Conservation (phyloP, 2,329 filamentous ascomycete genomes). For the Colletotrichum phormii region DNA sequence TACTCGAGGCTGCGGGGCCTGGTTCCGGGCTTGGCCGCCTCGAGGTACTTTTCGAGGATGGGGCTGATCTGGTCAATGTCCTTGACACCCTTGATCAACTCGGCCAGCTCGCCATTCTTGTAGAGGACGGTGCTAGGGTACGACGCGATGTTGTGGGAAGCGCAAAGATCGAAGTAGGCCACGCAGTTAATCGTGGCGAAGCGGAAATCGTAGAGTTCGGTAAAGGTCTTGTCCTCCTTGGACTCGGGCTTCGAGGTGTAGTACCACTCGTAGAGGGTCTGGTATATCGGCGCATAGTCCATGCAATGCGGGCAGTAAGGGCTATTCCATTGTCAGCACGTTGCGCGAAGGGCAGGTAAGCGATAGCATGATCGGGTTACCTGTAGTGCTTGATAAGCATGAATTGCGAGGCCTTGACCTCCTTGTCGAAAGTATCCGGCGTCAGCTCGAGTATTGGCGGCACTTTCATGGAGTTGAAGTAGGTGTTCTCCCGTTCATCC, state of each 20-base stretch:
- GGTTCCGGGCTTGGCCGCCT: conserved; percentile 83
- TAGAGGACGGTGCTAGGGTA: conserved; percentile 86
- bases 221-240: conserved; percentile 72
- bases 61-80: conserved; percentile 73
- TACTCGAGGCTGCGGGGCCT: conserved; percentile 76
- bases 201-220: conserved; percentile 87
- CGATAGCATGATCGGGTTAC: conserved; percentile 53
- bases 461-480: conserved; percentile 75
- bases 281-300: conserved; percentile 84
- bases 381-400: conserved; percentile 75
- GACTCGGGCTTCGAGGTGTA: conserved; percentile 80
- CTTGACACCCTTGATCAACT: conserved; percentile 74
- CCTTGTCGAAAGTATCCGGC: conserved; percentile 66
- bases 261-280: conserved; percentile 96
- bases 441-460: conserved; percentile 73
- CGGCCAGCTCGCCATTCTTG: conserved; percentile 78
- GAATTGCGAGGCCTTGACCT: conserved; percentile 65
- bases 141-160: conserved; percentile 71
- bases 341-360: conserved; percentile 5
- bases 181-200: conserved; percentile 90
- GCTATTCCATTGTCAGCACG: conserved; percentile 47
- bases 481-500: conserved; percentile 56
- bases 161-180: conserved; percentile 83
- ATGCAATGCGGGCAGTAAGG: conserved; percentile 79
- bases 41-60: conserved; percentile 81